Evolutionary conservation across 257 asterid species (phyloP), one percentile per base, ranked within the genome.

Genomic region (Fraxinus americana): DNA sequence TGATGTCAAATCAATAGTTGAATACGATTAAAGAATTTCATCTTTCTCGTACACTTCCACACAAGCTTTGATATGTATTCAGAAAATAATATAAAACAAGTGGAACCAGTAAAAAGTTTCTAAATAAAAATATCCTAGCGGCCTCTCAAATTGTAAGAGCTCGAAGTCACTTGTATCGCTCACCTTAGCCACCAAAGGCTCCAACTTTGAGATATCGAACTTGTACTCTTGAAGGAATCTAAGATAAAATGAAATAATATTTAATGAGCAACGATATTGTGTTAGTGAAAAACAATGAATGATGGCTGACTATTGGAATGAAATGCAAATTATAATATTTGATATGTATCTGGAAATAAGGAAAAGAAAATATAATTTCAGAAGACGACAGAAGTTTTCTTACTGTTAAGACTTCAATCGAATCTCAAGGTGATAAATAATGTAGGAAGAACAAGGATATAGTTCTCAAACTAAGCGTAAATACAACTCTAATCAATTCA

Each of bases 131-230:
- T 12, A 57, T 23, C 8, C 9, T 27, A 59, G 25, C 1, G 0
- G 3, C 72, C 27, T 29, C 36, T 34, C 12, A 27, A 79, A 73
- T 59, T 77, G 80, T 30, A 74, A 54, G 67, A 41, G 71, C 69
- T 27, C n/a, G 82, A 67, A 59, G 78, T 27, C 59, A 72, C 48
- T 45, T 32, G 48, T 70, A 38, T 36, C 7, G 39, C 39, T 36
- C 39, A 52, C 67, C 65, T 96, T 94, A 29, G 98, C 98, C 73
- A 94, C 98, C 84, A 93, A 77, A 0, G 98, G 97, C 88, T 93
- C 97, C 91, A 94, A 78, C 89, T 94, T 94, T 66, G 99, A 92
- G 84, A 92, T 39, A 54, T 96, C 97, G 73, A 96, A 85, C 83
- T 91, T 87, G 89, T 96, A 93, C 85, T 93, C 98, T 29, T 77